Base-by-base conservation (phyloP, 2,329 filamentous ascomycete genomes). In the Chalara sp. region DNA sequence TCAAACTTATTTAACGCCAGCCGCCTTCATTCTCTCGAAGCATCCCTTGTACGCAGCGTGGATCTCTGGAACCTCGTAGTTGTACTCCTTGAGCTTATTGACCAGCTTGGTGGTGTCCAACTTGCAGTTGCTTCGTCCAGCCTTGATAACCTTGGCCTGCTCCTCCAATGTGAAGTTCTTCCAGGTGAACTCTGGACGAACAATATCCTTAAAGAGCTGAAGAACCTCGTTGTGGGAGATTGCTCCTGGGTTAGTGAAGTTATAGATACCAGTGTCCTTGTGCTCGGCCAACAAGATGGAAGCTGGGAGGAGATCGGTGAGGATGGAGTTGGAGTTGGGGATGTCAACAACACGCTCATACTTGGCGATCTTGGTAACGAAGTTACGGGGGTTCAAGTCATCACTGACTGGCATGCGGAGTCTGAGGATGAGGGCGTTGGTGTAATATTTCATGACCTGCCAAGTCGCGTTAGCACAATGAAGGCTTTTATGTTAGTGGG, bases 181-280 rank as follows among this genome's bases (percentile, higher is more conserved):
- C 80, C 81, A 86, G 40, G 70, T 73, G 59, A 83, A 79, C 31
- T 62, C 64, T 1, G 82, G 82, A 40, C 81, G 75, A 37, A 86
- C 76, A 56, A 83, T 80, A 55, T 84, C 74, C 59, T 76, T 77
- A 69, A 84, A 85, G 41, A 86, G 69, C 2, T 68, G 59, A 39
- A 86, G 70, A 6, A 86, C 81, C 67, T 86, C 81, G 65, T 86
- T 86, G 68, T 86, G 82, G n/a, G 80, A 83, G 64, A 86, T 85
- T 56, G 80, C 79, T 10, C 82, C 83, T 0, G 83, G 83, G 68
- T 86, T 86, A 53, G 81, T 85, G 65, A 86, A 85, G 70, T 86
- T 86, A 68, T 81, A 84, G 57, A 86, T 71, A 13, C 83, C 83
- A 1, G 75, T 78, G 41, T 84, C 81, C 40, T 70, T 68, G 67